Evolutionary conservation across 2,329 filamentous ascomycete species (phyloP).

Genomic region (Ophiostoma australiae): DNA sequence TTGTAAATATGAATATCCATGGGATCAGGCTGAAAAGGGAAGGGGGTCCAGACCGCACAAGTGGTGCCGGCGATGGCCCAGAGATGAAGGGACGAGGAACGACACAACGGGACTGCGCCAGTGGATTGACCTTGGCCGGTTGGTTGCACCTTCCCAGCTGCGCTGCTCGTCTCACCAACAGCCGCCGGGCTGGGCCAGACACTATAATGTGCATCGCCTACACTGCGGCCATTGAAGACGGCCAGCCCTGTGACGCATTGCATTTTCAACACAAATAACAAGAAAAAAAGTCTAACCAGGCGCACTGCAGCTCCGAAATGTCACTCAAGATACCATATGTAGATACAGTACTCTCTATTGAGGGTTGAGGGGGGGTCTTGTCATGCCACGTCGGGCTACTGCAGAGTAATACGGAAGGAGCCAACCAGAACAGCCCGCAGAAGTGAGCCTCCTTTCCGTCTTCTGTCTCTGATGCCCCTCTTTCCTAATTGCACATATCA

Average conservation of each 20-base stretch:
- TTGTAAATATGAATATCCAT: not conserved
- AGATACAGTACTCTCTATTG: not conserved
- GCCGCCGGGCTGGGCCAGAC: not conserved
- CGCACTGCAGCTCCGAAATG: not conserved
- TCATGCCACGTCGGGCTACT: not conserved
- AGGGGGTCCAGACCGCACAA: not conserved
- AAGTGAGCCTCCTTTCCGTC: conserved; percentile 7
- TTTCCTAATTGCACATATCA: not conserved
- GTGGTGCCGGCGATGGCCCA: not conserved
- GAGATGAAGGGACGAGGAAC: not conserved
- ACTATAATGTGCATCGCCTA: not conserved
- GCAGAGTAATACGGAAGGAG: not conserved
- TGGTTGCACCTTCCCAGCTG: not conserved
- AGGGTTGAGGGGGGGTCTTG: not conserved
- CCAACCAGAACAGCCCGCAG: conserved; percentile 1
- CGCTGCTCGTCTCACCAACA: not conserved
- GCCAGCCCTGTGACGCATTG: not conserved
- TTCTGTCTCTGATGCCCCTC: not conserved
- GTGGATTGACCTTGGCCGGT: not conserved
- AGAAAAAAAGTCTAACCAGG: not conserved
- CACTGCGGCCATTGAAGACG: not conserved
- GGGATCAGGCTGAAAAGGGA: not conserved
- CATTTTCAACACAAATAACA: not conserved
- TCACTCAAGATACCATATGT: not conserved
- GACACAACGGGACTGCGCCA: not conserved